Base-by-base conservation (phyloP, 2,329 filamentous ascomycete species). In the Diplodia sapinea region DNA sequence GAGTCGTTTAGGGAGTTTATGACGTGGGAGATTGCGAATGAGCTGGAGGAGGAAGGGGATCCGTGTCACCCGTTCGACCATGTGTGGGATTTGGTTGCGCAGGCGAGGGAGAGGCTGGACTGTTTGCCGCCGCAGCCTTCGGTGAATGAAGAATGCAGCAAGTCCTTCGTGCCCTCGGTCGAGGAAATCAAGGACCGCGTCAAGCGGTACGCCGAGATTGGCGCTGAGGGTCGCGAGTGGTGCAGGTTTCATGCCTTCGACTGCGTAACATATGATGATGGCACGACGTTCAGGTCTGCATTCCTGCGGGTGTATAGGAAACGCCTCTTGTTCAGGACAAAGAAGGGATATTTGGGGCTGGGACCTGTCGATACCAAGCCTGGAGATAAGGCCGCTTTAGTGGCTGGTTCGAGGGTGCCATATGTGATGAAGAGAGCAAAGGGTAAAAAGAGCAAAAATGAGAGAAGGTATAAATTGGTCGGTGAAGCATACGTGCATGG, bases 271-370 rank as follows among this genome's bases (percentile, higher is more conserved):
- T 56, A 38, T 38, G 54, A 56, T n/a, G 54, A 56, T 3, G 54
- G 54, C 7, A 56, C 8, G 3, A 56, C 33, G 0, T 56, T 56
- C 15, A 29, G 54, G 17, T 56, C 54, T 6, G 54, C 54, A 0
- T 56, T 56, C 17, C 2, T 56, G 33, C 31, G 54, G 8, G 54
- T 56, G 17, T 36, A 56, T 11, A 40, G 49, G 36, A 43, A 51
- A 9, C 29, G 63, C 1, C 12, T n/a, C 4, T 26, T 67, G 4
- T 67, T 67, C 26, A 47, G 56, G 55, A 67, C 67, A 33, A n/a
- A 43, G 26, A 52, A 17, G 4, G 67, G 62, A 0, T 68, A 61
- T 33, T 3, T 68, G 54, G 67, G 67, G 3, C 26, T 68, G 5
- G 67, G 31, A 6, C 62, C 63, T 13, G 36, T 40, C 9, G n/a